phyloP scores from a whole-genome alignment of 768 basidiomycete genomes.

The Cystobasidium tubakii region DNA sequence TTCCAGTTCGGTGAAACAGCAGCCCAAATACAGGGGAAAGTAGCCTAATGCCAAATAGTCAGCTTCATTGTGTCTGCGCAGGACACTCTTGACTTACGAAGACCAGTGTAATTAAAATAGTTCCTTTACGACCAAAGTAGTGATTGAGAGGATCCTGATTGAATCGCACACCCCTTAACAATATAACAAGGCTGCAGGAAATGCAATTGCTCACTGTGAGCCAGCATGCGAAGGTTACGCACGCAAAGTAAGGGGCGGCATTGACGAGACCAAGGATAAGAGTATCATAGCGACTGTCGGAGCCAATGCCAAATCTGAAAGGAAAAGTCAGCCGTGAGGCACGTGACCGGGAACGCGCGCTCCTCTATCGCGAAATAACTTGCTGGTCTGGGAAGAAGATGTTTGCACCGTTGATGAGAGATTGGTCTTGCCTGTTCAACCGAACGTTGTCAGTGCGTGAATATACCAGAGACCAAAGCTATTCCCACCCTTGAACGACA shows the following conservation, averaged over 20 bases:
- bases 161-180: constrained; percentile 37
- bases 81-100: constrained; percentile 41
- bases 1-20: constrained; percentile 51
- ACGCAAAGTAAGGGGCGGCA: not conserved
- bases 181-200: not conserved
- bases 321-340: not conserved
- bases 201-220: constrained; percentile 51
- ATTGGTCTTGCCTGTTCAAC: constrained; percentile 48
- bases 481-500: constrained; percentile 66
- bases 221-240: constrained; percentile 47
- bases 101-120: constrained; percentile 53
- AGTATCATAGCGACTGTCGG: constrained; percentile 4
- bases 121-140: constrained; percentile 56
- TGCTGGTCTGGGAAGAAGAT: constrained; percentile 34
- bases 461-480: too few species aligned
- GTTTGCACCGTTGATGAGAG: constrained; percentile 23
- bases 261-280: constrained; percentile 35
- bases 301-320: constrained; percentile 22
- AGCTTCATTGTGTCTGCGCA: not conserved
- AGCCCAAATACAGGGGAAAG: constrained; percentile 50
- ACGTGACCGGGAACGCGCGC: too few species aligned
- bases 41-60: constrained; percentile 42
- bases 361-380: too few species aligned
- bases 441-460: too few species aligned
- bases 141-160: constrained; percentile 42